phyloP scores from a whole-genome alignment of 1,284 basidiomycete species.

The Cystobasidium pallidum region DNA sequence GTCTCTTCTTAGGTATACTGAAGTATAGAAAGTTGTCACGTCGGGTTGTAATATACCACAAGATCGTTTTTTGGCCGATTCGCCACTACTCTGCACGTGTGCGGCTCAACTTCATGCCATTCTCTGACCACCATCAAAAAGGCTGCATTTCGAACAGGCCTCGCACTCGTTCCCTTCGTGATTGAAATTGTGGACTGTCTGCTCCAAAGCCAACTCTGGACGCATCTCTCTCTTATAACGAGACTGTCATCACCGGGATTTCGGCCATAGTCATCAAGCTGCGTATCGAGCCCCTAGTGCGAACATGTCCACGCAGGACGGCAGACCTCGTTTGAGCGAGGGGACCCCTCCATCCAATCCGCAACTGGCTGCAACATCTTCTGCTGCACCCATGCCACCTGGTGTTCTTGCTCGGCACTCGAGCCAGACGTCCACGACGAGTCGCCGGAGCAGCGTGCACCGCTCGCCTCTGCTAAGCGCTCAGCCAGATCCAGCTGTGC shows the following conservation, averaged over 20 bases:
- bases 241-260: too few species aligned
- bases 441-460: constrained; percentile 24
- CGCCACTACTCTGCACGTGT: background rate
- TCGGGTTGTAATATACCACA: background rate
- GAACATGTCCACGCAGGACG: background rate
- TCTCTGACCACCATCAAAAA: too few species aligned
- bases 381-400: constrained; percentile 7
- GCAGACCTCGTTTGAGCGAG: background rate
- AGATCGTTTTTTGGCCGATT: background rate
- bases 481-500: constrained; percentile 23
- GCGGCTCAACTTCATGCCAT: background rate
- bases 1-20: background rate
- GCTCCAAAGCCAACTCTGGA: background rate
- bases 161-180: too few species aligned
- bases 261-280: background rate
- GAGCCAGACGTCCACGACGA: constrained; percentile 22
- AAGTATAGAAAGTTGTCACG: background rate
- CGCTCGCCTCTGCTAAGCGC: constrained; percentile 24
- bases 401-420: constrained; percentile 11
- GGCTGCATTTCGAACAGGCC: too few species aligned
- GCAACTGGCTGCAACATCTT: background rate
- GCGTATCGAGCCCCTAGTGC: background rate
- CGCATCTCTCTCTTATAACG: background rate
- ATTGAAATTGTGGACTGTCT: background rate
- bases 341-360: constrained; percentile 2